A percentile compares a stretch with the other conserved stretches of the same genome.
phyloP scores from a whole-genome alignment of 345 rosid genomes.

The Citrus glauca region DNA sequence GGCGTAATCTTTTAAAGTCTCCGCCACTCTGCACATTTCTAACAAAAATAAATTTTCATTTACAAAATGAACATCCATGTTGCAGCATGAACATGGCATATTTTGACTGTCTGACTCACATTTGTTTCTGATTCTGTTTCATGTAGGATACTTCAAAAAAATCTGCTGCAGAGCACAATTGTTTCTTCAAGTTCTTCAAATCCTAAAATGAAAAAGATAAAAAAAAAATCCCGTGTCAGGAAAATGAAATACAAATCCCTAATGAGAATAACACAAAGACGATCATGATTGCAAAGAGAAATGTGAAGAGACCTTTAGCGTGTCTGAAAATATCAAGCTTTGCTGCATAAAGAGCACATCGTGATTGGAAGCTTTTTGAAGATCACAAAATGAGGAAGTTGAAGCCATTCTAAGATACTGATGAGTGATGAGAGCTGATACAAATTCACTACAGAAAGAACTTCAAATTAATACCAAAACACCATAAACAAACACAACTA shows the following conservation, averaged over 20 bases:
- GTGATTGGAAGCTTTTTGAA: slow-evolving; percentile 44
- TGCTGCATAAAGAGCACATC: slow-evolving; percentile 76
- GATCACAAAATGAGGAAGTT: slow-evolving; percentile 36
- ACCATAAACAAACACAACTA: neutral
- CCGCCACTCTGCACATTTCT: slow-evolving; percentile 44
- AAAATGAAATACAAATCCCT: slow-evolving; percentile 3
- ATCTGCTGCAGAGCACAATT: slow-evolving; percentile 82
- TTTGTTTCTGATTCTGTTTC: slow-evolving; percentile 55
- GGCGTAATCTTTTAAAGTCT: slow-evolving; percentile 65
- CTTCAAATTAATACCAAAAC: neutral
- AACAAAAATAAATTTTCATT: neutral
- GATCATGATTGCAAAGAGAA: neutral
- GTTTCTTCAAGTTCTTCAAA: slow-evolving; percentile 66
- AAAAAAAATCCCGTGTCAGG: neutral
- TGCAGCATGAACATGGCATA: neutral
- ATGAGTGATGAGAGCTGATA: neutral
- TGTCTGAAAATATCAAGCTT: slow-evolving; percentile 60
- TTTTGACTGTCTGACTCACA: slow-evolving; percentile 31
- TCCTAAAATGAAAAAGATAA: slow-evolving; percentile 39
- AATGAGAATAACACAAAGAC: neutral
- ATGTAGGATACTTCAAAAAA: slow-evolving; percentile 66
- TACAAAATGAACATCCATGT: neutral
- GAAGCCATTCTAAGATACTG: slow-evolving; percentile 23
- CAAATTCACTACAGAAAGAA: neutral
- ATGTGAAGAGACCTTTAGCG: slow-evolving; percentile 48